A percentile compares a stretch with the other conserved stretches of the same genome.
Conservation (phyloP, 1,139 yeast genomes). For the Scheffersomyces cryptocercus region DNA sequence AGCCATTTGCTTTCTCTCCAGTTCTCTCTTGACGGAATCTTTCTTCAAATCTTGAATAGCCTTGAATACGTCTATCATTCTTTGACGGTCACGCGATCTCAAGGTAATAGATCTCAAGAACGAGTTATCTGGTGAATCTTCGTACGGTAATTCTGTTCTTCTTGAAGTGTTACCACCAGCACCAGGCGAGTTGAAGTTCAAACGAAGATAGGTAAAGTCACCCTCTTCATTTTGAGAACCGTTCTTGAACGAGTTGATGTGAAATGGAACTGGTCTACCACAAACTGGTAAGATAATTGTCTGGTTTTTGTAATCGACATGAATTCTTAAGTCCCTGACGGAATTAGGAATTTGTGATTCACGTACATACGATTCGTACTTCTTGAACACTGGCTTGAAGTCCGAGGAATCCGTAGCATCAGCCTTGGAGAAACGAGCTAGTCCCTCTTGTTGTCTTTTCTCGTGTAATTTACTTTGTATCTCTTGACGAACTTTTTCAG, state of each 20-base stretch:
- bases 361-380: constrained; percentile 90
- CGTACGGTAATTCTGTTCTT: constrained; percentile 84
- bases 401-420: constrained; percentile 70
- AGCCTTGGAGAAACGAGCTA: constrained; percentile 72
- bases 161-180: constrained; percentile 70
- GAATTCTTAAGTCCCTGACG: constrained; percentile 82
- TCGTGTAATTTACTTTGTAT: constrained; percentile 83
- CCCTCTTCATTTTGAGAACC: constrained; percentile 97
- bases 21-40: constrained; percentile 86
- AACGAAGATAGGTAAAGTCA: constrained; percentile 84
- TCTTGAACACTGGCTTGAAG: constrained; percentile 75
- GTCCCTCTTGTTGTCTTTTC: constrained; percentile 82
- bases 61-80: constrained; percentile 88
- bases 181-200: constrained; percentile 94
- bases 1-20: constrained; percentile 87
- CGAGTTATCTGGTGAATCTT: constrained; percentile 81
- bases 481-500: constrained; percentile 79
- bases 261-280: constrained; percentile 98
- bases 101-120: constrained; percentile 86
- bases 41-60: constrained; percentile 92
- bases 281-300: constrained; percentile 88
- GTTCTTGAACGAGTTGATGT: constrained; percentile 88
- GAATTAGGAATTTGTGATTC: constrained; percentile 87
- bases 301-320: constrained; percentile 84
- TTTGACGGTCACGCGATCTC: constrained; percentile 86